Evolutionary conservation across 176 grass and related monocot genomes (phyloP).

Genomic region (Ananas comosus): DNA sequence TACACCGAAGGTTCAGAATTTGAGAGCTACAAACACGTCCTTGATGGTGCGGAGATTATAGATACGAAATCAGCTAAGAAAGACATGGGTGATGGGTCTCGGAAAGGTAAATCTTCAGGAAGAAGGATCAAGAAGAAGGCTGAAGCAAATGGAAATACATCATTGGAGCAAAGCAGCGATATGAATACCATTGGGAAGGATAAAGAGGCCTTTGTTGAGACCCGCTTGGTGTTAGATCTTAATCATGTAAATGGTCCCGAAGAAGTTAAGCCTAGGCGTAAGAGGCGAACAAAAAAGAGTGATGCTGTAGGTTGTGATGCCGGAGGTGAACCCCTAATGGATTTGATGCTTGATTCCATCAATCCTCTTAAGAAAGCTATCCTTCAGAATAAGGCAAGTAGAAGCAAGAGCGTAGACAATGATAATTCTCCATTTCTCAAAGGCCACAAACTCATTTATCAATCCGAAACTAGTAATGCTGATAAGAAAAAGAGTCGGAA

Average conservation of each 20-base stretch:
- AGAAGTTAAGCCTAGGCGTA: neutral
- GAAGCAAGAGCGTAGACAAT: neutral
- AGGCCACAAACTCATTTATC: neutral
- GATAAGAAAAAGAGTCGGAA: neutral
- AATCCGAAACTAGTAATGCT: slow-evolving; percentile 3
- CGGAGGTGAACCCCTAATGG: neutral
- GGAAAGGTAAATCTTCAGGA: neutral
- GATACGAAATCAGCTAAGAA: neutral
- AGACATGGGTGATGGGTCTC: neutral
- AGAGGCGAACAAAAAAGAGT: neutral
- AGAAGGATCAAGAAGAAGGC: neutral
- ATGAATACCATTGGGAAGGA: neutral
- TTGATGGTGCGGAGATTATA: neutral
- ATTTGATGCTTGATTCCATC: neutral
- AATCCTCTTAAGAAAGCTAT: neutral
- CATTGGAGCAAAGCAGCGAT: neutral
- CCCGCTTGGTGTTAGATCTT: neutral
- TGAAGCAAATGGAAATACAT: neutral
- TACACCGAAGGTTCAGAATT: slow-evolving; percentile 20
- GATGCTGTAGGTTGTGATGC: neutral
- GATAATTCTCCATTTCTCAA: neutral
- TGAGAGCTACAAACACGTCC: slow-evolving; percentile 7
- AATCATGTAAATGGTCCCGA: neutral
- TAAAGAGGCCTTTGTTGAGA: neutral
- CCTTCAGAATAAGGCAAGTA: neutral